A percentile compares a stretch with the other conserved stretches of the same genome.
Evolutionary conservation across 176 grass and related monocot genomes (phyloP).

Genomic region (Typha latifolia): DNA sequence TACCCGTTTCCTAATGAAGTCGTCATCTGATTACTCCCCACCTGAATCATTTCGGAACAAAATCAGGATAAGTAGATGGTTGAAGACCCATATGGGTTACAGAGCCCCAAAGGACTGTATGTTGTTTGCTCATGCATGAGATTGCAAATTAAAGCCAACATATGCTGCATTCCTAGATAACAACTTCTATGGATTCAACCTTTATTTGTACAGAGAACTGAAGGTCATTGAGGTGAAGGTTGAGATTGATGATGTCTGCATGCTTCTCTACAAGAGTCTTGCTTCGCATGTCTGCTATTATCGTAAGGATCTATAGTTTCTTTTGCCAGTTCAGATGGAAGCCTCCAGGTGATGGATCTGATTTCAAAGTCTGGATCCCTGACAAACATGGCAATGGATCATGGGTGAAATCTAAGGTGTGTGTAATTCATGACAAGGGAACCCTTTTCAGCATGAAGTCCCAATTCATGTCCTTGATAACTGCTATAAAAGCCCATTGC

Average conservation of each 20-base stretch:
- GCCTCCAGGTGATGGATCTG: constrained; percentile 9
- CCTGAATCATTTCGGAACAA: constrained; percentile 7
- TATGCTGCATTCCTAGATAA: constrained; percentile 13
- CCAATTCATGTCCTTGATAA: constrained; percentile 27
- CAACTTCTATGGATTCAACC: constrained; percentile 7
- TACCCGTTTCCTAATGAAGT: constrained; percentile 11
- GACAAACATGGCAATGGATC: constrained; percentile 12
- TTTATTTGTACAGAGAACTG: constrained; percentile 13
- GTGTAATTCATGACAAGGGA: constrained; percentile 31
- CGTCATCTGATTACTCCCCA: constrained; percentile 7
- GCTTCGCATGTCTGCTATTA: neutral
- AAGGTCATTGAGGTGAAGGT: constrained; percentile 11
- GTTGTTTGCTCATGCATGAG: constrained; percentile 2
- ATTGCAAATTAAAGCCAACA: constrained; percentile 1
- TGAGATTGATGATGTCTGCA: constrained; percentile 10
- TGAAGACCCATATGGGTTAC: constrained; percentile 11
- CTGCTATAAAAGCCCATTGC: constrained; percentile 29
- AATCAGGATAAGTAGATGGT: constrained; percentile 8
- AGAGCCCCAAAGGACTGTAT: constrained; percentile 16
- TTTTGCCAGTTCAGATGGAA: constrained; percentile 13
- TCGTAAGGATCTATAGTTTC: too few relatives aligned
- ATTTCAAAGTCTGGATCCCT: constrained; percentile 15
- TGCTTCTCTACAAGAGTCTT: neutral
- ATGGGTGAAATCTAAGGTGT: constrained; percentile 27
- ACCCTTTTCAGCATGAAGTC: constrained; percentile 15